Evolutionary conservation across 192 early-diverging fungal species (phyloP).

Genomic region (Backusella sp.): DNA sequence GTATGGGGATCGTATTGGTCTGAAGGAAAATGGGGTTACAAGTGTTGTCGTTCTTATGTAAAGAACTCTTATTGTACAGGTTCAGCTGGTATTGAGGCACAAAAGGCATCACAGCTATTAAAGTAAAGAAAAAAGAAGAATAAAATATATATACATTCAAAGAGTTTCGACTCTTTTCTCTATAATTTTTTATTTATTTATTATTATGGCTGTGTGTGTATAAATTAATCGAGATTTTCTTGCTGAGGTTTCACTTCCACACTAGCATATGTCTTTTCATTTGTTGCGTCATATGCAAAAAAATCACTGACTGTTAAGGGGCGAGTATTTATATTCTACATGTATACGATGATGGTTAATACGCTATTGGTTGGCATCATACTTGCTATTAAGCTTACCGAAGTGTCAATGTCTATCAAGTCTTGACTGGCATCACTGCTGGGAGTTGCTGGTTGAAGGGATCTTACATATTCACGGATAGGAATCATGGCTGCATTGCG

Average conservation of each 20-base stretch:
- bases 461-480: slow-evolving; percentile 78
- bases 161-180: not conserved
- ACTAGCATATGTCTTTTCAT: slow-evolving; percentile 13
- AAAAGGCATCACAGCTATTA: slow-evolving; percentile 35
- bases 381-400: not conserved
- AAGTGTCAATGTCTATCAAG: slow-evolving; percentile 22
- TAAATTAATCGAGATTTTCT: slow-evolving; percentile 22
- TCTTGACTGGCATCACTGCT: slow-evolving; percentile 21
- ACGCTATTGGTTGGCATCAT: not conserved
- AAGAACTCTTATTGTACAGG: slow-evolving; percentile 91
- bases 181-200: not conserved
- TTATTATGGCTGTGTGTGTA: not conserved
- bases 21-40: slow-evolving; percentile 94
- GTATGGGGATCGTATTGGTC: slow-evolving; percentile 98
- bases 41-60: slow-evolving; percentile 82
- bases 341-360: not conserved
- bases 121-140: not conserved
- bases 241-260: slow-evolving; percentile 5
- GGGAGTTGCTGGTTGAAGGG: slow-evolving; percentile 31
- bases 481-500: slow-evolving; percentile 96
- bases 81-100: slow-evolving; percentile 72
- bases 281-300: slow-evolving; percentile 17
- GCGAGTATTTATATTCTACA: slow-evolving; percentile 26
- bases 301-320: slow-evolving; percentile 25
- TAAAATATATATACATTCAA: not conserved